A percentile compares a stretch with the other conserved stretches of the same genome.
Evolutionary conservation across 495 filamentous ascomycete species (phyloP).

Genomic region (Halenospora varia): DNA sequence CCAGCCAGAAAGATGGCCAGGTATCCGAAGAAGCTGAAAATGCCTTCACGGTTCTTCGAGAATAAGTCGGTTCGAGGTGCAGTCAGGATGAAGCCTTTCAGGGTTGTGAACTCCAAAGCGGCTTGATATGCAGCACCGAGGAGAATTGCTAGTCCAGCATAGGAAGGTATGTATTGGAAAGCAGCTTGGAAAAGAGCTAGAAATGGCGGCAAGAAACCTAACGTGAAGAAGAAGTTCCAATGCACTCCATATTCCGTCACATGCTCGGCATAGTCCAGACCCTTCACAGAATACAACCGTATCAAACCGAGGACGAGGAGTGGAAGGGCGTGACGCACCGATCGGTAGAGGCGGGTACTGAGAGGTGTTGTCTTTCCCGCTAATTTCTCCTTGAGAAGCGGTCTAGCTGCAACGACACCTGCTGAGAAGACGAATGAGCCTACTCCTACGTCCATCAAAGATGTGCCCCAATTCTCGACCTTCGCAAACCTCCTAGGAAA

Average conservation of each 20-base stretch:
- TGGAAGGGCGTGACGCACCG: constrained; percentile 77
- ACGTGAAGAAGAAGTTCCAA: constrained; percentile 99
- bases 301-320: constrained; percentile 77
- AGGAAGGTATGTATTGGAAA: constrained; percentile 60
- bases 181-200: constrained; percentile 78
- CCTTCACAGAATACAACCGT: constrained; percentile 84
- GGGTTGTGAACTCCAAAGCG: constrained; percentile 66
- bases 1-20: constrained; percentile 92
- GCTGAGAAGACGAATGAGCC: constrained; percentile 96
- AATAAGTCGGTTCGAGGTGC: constrained; percentile 73
- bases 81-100: constrained; percentile 82
- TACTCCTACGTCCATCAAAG: constrained; percentile 96
- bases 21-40: constrained; percentile 92
- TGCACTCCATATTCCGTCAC: constrained; percentile 97
- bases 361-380: constrained; percentile 45
- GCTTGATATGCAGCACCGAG: constrained; percentile 66
- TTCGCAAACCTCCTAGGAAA: constrained; percentile 96
- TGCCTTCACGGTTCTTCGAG: constrained; percentile 86
- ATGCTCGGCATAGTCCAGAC: constrained; percentile 93
- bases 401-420: constrained; percentile 84
- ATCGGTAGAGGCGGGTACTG: constrained; percentile 48
- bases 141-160: constrained; percentile 63
- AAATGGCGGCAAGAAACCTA: constrained; percentile 85
- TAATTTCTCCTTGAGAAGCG: constrained; percentile 69
- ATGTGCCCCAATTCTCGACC: constrained; percentile 97